Base-by-base conservation (phyloP, 345 rosid species). In the Corchorus olitorius region DNA sequence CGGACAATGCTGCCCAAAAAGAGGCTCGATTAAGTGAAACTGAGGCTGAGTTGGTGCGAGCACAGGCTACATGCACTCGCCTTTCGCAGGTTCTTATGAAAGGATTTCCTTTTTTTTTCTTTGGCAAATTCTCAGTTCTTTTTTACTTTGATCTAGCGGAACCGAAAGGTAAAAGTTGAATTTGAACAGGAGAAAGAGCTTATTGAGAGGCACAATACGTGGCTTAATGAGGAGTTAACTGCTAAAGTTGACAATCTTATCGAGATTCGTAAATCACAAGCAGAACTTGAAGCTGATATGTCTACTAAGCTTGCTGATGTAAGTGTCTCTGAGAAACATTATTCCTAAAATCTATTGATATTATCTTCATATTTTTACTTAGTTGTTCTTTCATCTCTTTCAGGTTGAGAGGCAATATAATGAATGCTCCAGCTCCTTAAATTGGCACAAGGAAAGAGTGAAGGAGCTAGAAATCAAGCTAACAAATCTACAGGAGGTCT, bases 211-310 rank as follows among this genome's bases (percentile, higher is more conserved):
- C 99, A 96, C 80, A 94, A 94, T 80, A 68, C 78, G 33, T 96
- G 99, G 99, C 91, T 96, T 72, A 90, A 96, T 75, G 93, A 93
- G 41, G 97, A 94, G 86, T 77, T 94, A 84, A 88, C 89, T 13
- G 73, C 86, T 65, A 94, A 94, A 83, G 89, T 83, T 43, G 93
- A 87, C 53, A 85, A 85, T 76, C 86, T 89, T 41, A 75, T 84
- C 62, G 90, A 91, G 74, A 76, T 90, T 72, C 93, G 93, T 54
- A 86, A 85, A 84, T 75, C 77, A 74, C 89, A 87, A 65, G 80
- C 92, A 37, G 89, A 92, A 83, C 83, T 88, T 46, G 91, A 94
- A 81, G 89, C 91, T 52, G 92, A 92, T 70, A 71, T 94, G 90
- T 89, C 93, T 48, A 79, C 87, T 39, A 94, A 91, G 81, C 89